These are phyloP conservation scores for Metschnikowia cubensis DNA, from an alignment of 805 yeast species.

Conservation along the genomic window DNA sequence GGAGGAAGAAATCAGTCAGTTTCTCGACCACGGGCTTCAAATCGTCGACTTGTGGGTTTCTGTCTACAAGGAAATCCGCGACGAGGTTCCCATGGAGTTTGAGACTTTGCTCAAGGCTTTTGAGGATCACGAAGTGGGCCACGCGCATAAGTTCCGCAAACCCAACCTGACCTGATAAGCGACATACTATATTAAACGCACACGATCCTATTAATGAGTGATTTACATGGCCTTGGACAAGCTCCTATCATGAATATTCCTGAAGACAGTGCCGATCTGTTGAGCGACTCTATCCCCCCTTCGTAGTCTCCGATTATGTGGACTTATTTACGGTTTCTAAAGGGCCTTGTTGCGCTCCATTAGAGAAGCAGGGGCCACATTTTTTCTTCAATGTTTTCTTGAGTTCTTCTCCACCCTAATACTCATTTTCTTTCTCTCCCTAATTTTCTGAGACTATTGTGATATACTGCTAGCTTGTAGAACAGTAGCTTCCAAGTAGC, in stretches of 20 bases:
- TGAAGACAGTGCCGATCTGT: neutral
- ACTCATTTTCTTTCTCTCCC: too few relatives aligned
- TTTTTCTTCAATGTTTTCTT: too few relatives aligned
- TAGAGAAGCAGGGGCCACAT: too few relatives aligned
- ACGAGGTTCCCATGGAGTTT: conserved; percentile 5
- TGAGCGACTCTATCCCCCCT: too few relatives aligned
- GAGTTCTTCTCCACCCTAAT: too few relatives aligned
- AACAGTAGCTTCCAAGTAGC: too few relatives aligned
- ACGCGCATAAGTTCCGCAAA: conserved; percentile 4
- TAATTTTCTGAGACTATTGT: too few relatives aligned
- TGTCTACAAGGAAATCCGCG: conserved; percentile 5
- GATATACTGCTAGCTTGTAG: too few relatives aligned
- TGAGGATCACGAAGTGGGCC: neutral
- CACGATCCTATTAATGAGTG: neutral
- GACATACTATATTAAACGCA: neutral
- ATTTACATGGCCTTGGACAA: neutral
- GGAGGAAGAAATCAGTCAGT: neutral
- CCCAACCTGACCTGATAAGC: conserved; percentile 1
- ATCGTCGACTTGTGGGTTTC: conserved; percentile 6
- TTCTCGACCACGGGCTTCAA: neutral
- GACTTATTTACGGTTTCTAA: too few relatives aligned
- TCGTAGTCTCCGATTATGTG: too few relatives aligned
- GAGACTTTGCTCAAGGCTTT: neutral
- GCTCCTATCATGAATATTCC: too few relatives aligned
- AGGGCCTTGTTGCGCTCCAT: too few relatives aligned